Conservation (phyloP, 768 basidiomycete species). For the Podaxis sp. region DNA sequence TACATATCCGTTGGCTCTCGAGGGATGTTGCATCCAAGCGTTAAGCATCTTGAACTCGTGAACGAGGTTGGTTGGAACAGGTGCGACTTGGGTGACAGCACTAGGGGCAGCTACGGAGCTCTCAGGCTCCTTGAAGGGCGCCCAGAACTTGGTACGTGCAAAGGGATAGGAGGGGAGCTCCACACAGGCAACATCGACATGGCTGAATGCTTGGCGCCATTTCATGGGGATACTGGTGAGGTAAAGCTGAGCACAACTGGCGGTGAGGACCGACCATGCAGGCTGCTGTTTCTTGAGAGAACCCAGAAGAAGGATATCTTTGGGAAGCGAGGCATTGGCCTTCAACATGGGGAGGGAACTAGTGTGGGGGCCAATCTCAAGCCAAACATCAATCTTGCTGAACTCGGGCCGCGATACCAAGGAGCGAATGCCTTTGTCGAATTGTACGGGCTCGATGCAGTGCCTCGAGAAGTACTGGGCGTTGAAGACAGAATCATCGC, state of each 20-base stretch:
- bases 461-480: constrained; percentile 54
- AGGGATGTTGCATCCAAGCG: constrained; percentile 28
- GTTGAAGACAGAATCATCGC: constrained; percentile 46
- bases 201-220: constrained; percentile 57
- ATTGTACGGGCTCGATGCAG: constrained; percentile 42
- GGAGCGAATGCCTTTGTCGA: constrained; percentile 50
- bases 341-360: constrained; percentile 57
- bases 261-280: constrained; percentile 42
- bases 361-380: constrained; percentile 69
- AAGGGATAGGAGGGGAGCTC: constrained; percentile 69
- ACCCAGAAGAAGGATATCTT: constrained; percentile 37
- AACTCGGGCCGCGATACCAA: constrained; percentile 28
- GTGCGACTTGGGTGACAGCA: background rate
- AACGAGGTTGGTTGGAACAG: constrained; percentile 16
- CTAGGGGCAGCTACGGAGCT: background rate
- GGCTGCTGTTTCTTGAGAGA: constrained; percentile 43
- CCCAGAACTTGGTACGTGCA: constrained; percentile 55
- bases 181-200: constrained; percentile 40
- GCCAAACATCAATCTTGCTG: constrained; percentile 41
- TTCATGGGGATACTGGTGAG: constrained; percentile 34
- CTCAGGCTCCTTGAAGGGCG: constrained; percentile 37
- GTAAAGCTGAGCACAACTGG: constrained; percentile 49
- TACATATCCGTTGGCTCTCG: constrained; percentile 28
- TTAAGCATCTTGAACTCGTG: constrained; percentile 12
- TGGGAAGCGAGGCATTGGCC: constrained; percentile 31